Evolutionary conservation across 2,329 filamentous ascomycete species (phyloP).

Genomic region (Alternaria sp.): DNA sequence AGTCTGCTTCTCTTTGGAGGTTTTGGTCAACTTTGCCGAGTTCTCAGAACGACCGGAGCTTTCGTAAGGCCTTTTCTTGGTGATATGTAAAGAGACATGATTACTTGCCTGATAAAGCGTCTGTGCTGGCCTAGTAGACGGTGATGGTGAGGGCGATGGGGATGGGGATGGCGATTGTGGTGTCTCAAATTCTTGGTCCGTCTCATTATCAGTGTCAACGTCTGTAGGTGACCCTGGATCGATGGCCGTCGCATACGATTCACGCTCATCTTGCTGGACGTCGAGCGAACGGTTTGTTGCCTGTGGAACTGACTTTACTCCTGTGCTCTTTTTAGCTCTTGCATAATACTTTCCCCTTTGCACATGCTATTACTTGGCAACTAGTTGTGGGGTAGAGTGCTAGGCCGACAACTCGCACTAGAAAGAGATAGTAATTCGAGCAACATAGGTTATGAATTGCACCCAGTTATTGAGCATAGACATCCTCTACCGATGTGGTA

Average conservation of each 20-base stretch:
- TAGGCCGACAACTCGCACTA: not conserved
- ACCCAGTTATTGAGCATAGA: not conserved
- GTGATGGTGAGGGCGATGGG: conserved; percentile 29
- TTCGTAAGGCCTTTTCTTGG: conserved; percentile 36
- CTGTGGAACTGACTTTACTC: conserved; percentile 3
- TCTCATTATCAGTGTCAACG: conserved; percentile 38
- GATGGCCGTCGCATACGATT: conserved; percentile 22
- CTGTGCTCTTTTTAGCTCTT: conserved; percentile 9
- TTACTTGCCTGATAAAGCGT: conserved; percentile 40
- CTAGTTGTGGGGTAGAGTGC: too few species aligned
- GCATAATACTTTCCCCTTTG: not conserved
- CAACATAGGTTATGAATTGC: not conserved
- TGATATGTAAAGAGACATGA: conserved; percentile 23
- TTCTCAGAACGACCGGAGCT: conserved; percentile 25
- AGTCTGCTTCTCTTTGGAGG: conserved; percentile 36
- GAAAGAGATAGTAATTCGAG: not conserved
- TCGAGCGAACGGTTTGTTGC: not conserved
- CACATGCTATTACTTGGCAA: not conserved
- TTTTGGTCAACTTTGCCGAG: conserved; percentile 42
- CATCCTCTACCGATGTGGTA: not conserved
- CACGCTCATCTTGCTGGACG: conserved; percentile 9
- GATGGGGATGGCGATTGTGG: conserved; percentile 30
- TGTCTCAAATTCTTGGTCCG: conserved; percentile 16
- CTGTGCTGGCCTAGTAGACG: conserved; percentile 29
- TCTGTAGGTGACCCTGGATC: conserved; percentile 44